Conservation (phyloP, 2,329 filamentous ascomycete genomes). For the Claviceps digitariae region DNA sequence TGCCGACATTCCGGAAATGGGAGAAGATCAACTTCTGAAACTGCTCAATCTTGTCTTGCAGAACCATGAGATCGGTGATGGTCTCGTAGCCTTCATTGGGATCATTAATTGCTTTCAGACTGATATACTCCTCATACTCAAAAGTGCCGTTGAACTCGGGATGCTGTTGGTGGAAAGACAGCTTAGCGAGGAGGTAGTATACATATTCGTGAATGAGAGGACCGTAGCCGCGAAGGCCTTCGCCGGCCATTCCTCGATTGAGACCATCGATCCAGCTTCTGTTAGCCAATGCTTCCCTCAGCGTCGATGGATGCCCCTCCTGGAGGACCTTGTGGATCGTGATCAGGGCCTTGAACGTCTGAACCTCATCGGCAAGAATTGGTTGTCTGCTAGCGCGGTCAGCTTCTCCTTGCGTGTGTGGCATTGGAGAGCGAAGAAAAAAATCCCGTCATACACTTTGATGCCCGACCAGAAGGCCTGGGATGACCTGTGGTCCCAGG, state of each 20-base stretch:
- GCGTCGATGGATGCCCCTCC: slow-evolving; percentile 78
- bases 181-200: slow-evolving; percentile 84
- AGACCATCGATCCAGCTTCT: slow-evolving; percentile 86
- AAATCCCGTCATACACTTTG: slow-evolving; percentile 70
- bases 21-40: slow-evolving; percentile 99
- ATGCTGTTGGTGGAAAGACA: slow-evolving; percentile 93
- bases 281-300: slow-evolving; percentile 82
- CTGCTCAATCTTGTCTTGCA: slow-evolving; percentile 96
- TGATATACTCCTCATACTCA: slow-evolving; percentile 98
- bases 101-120: slow-evolving; percentile 94
- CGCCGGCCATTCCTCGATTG: slow-evolving; percentile 67
- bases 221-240: slow-evolving; percentile 79
- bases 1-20: slow-evolving; percentile 79
- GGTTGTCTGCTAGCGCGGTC: slow-evolving; percentile 51
- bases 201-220: slow-evolving; percentile 95
- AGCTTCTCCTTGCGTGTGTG: not conserved
- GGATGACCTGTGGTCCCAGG: slow-evolving; percentile 96
- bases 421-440: not conserved
- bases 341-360: slow-evolving; percentile 97
- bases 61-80: slow-evolving; percentile 87
- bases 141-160: slow-evolving; percentile 98
- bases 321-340: slow-evolving; percentile 96
- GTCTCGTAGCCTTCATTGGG: slow-evolving; percentile 97
- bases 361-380: slow-evolving; percentile 94
- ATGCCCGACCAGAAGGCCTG: slow-evolving; percentile 94